Evolutionary conservation across 345 rosid genomes (phyloP).

Genomic region (Pistacia atlantica): DNA sequence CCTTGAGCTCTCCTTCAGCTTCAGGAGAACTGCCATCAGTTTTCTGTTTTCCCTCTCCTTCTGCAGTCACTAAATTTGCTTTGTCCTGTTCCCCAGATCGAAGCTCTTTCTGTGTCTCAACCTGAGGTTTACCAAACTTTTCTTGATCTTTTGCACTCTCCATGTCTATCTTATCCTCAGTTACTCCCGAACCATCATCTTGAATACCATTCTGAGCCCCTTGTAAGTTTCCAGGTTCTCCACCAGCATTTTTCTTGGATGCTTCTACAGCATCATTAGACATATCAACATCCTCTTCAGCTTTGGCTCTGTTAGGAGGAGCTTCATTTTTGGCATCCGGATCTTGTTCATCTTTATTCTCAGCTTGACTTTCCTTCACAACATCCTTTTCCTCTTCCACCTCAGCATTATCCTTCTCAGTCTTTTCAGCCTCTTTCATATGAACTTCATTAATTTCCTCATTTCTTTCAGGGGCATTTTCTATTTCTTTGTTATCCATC

Average conservation of each 20-base stretch:
- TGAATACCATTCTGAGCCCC: slow-evolving; percentile 8
- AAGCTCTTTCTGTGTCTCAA: slow-evolving; percentile 24
- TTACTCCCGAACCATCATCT: slow-evolving; percentile 22
- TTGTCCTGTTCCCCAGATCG: slow-evolving; percentile 24
- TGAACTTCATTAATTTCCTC: slow-evolving; percentile 40
- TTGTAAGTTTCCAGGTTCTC: slow-evolving; percentile 23
- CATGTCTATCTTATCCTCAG: slow-evolving; percentile 16
- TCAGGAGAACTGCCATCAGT: slow-evolving; percentile 15
- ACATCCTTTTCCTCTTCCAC: slow-evolving; percentile 32
- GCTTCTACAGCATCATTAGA: slow-evolving; percentile 26
- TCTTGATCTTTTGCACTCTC: slow-evolving; percentile 22
- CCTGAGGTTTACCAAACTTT: slow-evolving; percentile 30
- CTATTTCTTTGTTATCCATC: slow-evolving; percentile 50
- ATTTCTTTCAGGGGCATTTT: slow-evolving; percentile 30
- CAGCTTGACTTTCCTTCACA: slow-evolving; percentile 23
- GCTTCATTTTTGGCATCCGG: slow-evolving; percentile 15
- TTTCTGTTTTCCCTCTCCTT: slow-evolving; percentile 21
- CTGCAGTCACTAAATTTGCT: slow-evolving; percentile 10
- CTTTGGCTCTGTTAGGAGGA: slow-evolving; percentile 25
- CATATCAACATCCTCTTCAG: slow-evolving; percentile 25
- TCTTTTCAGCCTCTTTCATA: slow-evolving; percentile 41
- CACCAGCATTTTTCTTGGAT: slow-evolving; percentile 23
- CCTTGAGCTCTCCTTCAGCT: slow-evolving; percentile 31
- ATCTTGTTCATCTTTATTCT: slow-evolving; percentile 29
- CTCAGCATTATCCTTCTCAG: slow-evolving; percentile 30